These are phyloP conservation scores for Plasmodium malariae DNA, from an alignment of 169 alveolate species.

Conservation along the genomic window DNA sequence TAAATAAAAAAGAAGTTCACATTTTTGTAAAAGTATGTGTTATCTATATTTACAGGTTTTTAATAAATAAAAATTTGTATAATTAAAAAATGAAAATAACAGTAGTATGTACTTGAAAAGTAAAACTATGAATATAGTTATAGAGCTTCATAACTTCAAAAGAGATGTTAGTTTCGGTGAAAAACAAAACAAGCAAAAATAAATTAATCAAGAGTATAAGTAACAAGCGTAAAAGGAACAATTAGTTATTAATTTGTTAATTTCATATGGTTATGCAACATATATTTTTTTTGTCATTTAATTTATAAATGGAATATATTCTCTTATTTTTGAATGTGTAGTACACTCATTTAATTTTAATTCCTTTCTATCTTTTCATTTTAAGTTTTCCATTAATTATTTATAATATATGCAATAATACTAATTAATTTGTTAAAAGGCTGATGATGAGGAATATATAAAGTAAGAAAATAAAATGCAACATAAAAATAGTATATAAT, in stretches of 20 bases:
- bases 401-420: neutral
- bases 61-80: no score
- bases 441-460: conserved; percentile 22
- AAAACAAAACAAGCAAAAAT: no score
- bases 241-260: neutral
- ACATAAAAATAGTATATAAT: conserved; percentile 17
- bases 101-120: no score
- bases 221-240: neutral
- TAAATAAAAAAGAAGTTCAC: neutral
- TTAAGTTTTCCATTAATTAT: neutral
- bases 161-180: neutral
- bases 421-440: conserved; percentile 13
- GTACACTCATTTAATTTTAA: neutral
- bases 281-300: neutral
- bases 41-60: neutral
- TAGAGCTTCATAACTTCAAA: neutral
- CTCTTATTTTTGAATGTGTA: neutral
- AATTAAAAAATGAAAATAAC: no score
- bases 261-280: neutral
- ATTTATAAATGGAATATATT: neutral
- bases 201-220: neutral
- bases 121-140: neutral
- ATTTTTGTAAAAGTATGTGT: neutral
- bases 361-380: neutral
- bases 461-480: conserved; percentile 45